These are phyloP conservation scores for Oenanthe sinensis DNA, from an alignment of 129 eudicot species.

Conservation along the genomic window DNA sequence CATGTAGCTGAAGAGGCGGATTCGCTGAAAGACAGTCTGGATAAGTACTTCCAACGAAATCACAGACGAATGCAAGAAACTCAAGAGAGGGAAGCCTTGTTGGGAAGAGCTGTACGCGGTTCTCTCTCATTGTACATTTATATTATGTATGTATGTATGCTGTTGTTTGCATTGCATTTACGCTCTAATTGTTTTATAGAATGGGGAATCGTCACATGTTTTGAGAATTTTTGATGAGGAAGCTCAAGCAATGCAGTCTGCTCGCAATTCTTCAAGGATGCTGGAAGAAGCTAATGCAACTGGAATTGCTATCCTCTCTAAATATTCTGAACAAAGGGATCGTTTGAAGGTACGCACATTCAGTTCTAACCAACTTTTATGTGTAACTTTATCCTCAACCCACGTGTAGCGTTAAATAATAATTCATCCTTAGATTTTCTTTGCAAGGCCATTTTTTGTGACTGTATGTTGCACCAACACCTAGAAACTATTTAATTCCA, in stretches of 20 bases:
- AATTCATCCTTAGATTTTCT: not conserved
- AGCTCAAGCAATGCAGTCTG: constrained; percentile 95
- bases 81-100: constrained; percentile 84
- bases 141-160: not conserved
- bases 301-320: constrained; percentile 83
- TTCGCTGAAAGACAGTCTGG: constrained; percentile 81
- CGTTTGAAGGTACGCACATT: constrained; percentile 60
- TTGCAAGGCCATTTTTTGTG: not conserved
- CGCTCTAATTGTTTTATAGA: constrained; percentile 32
- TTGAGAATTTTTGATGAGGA: constrained; percentile 88
- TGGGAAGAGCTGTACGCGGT: constrained; percentile 87
- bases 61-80: constrained; percentile 81
- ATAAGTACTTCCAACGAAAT: constrained; percentile 55
- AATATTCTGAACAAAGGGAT: constrained; percentile 87
- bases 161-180: not conserved
- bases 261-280: constrained; percentile 73
- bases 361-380: not conserved
- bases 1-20: constrained; percentile 88
- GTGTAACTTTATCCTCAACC: not conserved
- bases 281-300: constrained; percentile 73
- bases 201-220: constrained; percentile 90
- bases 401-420: not conserved
- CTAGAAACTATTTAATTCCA: not conserved
- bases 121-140: not conserved
- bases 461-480: not conserved